These are phyloP conservation scores for Colletotrichum sidae DNA, from an alignment of 2,329 filamentous ascomycete genomes.

Conservation along the genomic window DNA sequence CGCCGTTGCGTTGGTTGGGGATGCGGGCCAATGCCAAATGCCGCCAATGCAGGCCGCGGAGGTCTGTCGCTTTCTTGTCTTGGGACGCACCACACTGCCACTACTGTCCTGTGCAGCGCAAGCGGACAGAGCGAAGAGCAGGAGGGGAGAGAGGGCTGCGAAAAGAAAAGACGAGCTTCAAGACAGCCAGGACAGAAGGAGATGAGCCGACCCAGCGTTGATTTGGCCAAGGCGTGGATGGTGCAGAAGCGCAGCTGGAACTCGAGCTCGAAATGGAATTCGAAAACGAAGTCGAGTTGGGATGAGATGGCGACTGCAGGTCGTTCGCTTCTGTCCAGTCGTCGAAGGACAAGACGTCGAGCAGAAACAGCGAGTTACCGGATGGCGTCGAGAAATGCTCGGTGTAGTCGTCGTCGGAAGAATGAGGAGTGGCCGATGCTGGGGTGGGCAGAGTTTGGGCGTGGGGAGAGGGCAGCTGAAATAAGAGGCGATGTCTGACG, in stretches of 20 bases:
- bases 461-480: slow-evolving; percentile 33
- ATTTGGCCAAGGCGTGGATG: neutral
- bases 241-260: neutral
- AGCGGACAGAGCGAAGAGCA: neutral
- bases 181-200: slow-evolving; percentile 16
- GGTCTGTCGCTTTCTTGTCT: slow-evolving; percentile 12
- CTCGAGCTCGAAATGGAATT: slow-evolving; percentile 3
- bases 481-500: slow-evolving; percentile 35
- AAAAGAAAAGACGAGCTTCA: slow-evolving; percentile 22
- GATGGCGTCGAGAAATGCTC: slow-evolving; percentile 31
- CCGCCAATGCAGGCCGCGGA: slow-evolving; percentile 11
- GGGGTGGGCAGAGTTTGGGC: slow-evolving; percentile 23
- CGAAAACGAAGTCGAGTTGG: slow-evolving; percentile 14
- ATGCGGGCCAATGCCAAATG: slow-evolving; percentile 8
- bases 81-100: neutral
- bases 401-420: slow-evolving; percentile 18
- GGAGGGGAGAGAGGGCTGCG: neutral
- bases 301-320: neutral
- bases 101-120: slow-evolving; percentile 1
- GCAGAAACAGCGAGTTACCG: slow-evolving; percentile 33
- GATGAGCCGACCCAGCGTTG: neutral
- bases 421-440: slow-evolving; percentile 31
- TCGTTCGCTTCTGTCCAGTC: slow-evolving; percentile 26
- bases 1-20: slow-evolving; percentile 34
- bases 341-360: slow-evolving; percentile 2